These are phyloP conservation scores for Aspergillus tubingensis DNA, from an alignment of 2,329 filamentous ascomycete genomes.

Conservation along the genomic window DNA sequence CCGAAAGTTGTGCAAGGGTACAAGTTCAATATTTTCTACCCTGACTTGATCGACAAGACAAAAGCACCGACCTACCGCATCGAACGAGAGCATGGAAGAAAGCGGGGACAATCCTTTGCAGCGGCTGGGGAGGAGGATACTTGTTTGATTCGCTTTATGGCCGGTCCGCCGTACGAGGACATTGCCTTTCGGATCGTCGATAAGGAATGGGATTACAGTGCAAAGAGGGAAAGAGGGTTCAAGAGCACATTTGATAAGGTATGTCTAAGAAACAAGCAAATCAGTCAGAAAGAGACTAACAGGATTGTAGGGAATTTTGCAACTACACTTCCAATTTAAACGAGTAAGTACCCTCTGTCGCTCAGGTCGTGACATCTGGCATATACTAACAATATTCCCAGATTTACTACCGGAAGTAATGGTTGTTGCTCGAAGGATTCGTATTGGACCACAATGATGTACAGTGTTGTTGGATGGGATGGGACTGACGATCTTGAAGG, in stretches of 20 bases:
- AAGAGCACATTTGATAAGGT: slow-evolving; percentile 98
- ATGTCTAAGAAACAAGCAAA: slow-evolving; percentile 34
- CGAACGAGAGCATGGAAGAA: slow-evolving; percentile 85
- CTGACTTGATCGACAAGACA: slow-evolving; percentile 90
- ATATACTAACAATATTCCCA: slow-evolving; percentile 18
- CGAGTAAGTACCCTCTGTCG: slow-evolving; percentile 63
- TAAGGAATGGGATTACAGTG: slow-evolving; percentile 98
- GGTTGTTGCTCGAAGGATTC: background rate
- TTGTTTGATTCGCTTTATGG: slow-evolving; percentile 92
- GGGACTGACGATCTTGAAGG: background rate
- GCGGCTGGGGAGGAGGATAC: slow-evolving; percentile 95
- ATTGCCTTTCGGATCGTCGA: slow-evolving; percentile 97
- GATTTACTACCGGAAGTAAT: slow-evolving; percentile 54
- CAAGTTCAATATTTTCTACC: slow-evolving; percentile 99
- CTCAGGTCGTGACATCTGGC: slow-evolving; percentile 1
- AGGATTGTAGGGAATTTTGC: slow-evolving; percentile 73
- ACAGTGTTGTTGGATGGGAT: background rate
- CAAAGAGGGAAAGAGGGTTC: slow-evolving; percentile 91
- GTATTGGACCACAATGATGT: background rate
- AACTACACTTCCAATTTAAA: slow-evolving; percentile 98
- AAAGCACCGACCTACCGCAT: slow-evolving; percentile 96
- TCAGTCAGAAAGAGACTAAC: background rate
- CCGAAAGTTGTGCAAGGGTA: slow-evolving; percentile 98
- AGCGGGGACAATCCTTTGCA: slow-evolving; percentile 87
- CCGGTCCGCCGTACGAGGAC: slow-evolving; percentile 93